Conservation (phyloP, 345 rosid genomes). For the Rhizophora mangle region DNA sequence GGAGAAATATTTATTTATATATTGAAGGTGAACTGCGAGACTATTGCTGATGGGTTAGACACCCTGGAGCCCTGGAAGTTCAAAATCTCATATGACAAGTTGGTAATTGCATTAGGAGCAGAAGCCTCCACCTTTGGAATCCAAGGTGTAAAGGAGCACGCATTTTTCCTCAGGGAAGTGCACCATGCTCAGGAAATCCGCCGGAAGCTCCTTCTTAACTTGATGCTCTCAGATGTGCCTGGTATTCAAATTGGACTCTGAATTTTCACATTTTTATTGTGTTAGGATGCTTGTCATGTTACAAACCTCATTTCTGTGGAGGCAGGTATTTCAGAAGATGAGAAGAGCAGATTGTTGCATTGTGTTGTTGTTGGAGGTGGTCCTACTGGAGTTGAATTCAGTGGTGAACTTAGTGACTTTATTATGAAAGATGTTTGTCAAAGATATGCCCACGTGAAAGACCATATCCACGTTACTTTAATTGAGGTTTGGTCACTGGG, state of each 20-base stretch:
- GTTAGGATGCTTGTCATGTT: background rate
- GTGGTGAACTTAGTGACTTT: conserved; percentile 95
- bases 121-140: conserved; percentile 89
- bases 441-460: conserved; percentile 79
- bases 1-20: conserved; percentile 6
- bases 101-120: conserved; percentile 82
- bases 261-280: background rate
- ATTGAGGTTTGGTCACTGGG: conserved; percentile 67
- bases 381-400: conserved; percentile 96
- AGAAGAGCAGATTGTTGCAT: conserved; percentile 75
- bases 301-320: background rate
- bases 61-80: conserved; percentile 72
- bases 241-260: conserved; percentile 33
- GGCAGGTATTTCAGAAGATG: conserved; percentile 69
- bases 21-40: conserved; percentile 75
- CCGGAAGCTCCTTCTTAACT: conserved; percentile 75
- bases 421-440: conserved; percentile 80
- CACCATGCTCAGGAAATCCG: conserved; percentile 94
- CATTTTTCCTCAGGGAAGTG: conserved; percentile 83
- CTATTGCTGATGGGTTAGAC: conserved; percentile 54
- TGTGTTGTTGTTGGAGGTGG: conserved; percentile 99
- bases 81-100: conserved; percentile 71
- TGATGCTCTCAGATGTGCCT: conserved; percentile 94
- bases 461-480: conserved; percentile 81
- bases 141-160: conserved; percentile 66